Percentiles rank a stretch among this genome's conserved stretches.
Conservation (phyloP, 257 asterid species). For the Fraxinus americana region DNA sequence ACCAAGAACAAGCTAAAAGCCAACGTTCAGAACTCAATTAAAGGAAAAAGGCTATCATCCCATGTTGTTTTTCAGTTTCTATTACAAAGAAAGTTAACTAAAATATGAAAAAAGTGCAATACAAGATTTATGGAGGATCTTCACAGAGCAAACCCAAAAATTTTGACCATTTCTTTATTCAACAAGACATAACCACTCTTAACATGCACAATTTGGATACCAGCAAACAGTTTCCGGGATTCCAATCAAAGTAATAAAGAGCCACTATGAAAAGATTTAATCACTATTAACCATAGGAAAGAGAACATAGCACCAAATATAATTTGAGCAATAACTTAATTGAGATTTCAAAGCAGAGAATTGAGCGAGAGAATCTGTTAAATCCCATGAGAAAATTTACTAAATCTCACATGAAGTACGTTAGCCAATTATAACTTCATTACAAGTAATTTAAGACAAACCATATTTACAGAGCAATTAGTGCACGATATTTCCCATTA, state of each 20-base stretch:
- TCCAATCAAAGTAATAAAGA: not conserved
- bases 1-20: not conserved
- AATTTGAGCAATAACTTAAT: no score
- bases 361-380: not conserved
- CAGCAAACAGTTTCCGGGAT: not conserved
- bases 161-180: not conserved
- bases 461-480: not conserved
- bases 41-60: not conserved
- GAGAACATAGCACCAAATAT: not conserved
- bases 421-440: not conserved
- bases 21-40: not conserved
- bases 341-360: no score
- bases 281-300: not conserved
- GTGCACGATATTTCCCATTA: not conserved
- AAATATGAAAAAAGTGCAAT: not conserved
- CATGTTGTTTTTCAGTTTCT: not conserved
- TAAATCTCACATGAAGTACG: not conserved
- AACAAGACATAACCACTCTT: not conserved
- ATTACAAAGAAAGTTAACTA: not conserved
- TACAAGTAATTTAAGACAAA: not conserved
- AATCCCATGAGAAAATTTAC: not conserved
- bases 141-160: not conserved
- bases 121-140: not conserved
- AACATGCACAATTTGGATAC: not conserved
- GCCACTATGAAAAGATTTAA: no score